A percentile compares a stretch with the other conserved stretches of the same genome.
phyloP scores from a whole-genome alignment of 1,284 basidiomycete species.

The Apiotrichum montevideense region DNA sequence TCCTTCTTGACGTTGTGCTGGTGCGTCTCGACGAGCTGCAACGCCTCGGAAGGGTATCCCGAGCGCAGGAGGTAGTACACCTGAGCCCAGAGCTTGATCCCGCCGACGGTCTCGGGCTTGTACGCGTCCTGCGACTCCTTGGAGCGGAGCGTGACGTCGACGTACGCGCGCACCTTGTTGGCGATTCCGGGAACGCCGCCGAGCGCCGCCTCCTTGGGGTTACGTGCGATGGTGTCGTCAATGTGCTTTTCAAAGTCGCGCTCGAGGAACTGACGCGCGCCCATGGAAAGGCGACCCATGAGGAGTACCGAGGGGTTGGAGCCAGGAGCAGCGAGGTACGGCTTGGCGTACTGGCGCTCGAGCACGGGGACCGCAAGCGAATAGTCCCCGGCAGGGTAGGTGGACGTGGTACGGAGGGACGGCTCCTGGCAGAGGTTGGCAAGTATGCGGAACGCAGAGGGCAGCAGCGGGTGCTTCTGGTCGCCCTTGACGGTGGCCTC shows the following conservation, averaged over 20 bases:
- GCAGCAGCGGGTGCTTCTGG: constrained; percentile 45
- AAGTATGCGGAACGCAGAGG: constrained; percentile 43
- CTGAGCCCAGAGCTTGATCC: constrained; percentile 86
- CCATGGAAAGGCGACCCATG: constrained; percentile 32
- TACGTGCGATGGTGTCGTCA: constrained; percentile 74
- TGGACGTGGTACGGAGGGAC: constrained; percentile 35
- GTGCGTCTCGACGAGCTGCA: constrained; percentile 66
- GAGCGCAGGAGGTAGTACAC: constrained; percentile 85
- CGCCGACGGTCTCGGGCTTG: constrained; percentile 75
- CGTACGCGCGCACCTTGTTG: constrained; percentile 82
- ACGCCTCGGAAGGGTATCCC: constrained; percentile 73
- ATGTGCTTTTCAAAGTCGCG: constrained; percentile 75
- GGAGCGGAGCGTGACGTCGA: constrained; percentile 56
- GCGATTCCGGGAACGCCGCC: constrained; percentile 86
- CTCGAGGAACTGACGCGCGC: constrained; percentile 52
- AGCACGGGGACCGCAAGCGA: constrained; percentile 22
- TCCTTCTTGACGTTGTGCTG: constrained; percentile 70
- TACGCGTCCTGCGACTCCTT: constrained; percentile 77
- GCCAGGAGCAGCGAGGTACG: constrained; percentile 42
- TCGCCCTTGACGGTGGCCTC: constrained; percentile 36
- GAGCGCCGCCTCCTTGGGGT: constrained; percentile 76
- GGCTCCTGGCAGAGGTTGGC: constrained; percentile 49
- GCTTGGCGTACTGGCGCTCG: constrained; percentile 50
- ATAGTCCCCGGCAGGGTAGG: neutral
- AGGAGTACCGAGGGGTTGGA: constrained; percentile 24